Conservation (phyloP, 2,329 filamentous ascomycete genomes). For the Cytospora leucostoma region DNA sequence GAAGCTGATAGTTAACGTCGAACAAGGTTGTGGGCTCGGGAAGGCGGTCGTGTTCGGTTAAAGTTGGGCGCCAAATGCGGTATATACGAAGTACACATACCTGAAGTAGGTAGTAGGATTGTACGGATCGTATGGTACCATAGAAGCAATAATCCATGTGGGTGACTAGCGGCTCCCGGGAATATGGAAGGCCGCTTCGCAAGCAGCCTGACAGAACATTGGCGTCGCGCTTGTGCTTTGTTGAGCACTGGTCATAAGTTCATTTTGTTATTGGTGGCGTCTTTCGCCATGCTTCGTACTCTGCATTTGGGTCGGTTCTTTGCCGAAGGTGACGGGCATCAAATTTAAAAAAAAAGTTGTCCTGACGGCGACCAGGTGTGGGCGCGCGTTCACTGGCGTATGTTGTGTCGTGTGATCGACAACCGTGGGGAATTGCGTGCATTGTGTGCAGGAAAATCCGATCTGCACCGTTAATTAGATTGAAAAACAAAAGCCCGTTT, state of each 20-base stretch:
- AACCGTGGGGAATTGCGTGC: conserved; percentile 4
- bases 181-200: conserved; percentile 17
- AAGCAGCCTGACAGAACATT: background rate
- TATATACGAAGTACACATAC: background rate
- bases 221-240: background rate
- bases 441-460: conserved; percentile 15
- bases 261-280: conserved; percentile 22
- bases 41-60: conserved; percentile 8
- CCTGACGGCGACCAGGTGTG: background rate
- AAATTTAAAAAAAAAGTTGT: background rate
- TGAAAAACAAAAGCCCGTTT: background rate
- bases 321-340: conserved; percentile 20
- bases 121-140: no score
- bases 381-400: background rate
- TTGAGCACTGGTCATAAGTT: conserved; percentile 26
- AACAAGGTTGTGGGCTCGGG: conserved; percentile 4
- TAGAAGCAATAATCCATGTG: no score
- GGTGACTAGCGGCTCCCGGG: conserved; percentile 8
- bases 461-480: background rate
- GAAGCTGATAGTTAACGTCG: background rate
- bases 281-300: background rate
- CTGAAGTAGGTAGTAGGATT: background rate
- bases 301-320: conserved; percentile 18
- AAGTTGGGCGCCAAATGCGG: conserved; percentile 16
- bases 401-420: conserved; percentile 1